Conservation (phyloP, 2,329 filamentous ascomycete species). For the Talaromyces atroroseus region DNA sequence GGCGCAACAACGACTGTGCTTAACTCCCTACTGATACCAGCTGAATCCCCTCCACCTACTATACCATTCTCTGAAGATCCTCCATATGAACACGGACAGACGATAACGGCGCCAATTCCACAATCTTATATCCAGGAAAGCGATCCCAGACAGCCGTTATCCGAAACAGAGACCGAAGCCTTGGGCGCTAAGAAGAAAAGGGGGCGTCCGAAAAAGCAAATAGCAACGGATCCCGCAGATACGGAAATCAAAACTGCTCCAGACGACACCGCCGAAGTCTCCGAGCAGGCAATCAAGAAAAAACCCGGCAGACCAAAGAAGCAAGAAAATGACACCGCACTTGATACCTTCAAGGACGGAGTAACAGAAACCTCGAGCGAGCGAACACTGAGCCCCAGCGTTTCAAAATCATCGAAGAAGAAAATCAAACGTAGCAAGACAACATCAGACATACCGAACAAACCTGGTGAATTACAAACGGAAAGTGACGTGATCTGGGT, state of each 20-base stretch:
- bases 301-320: constrained; percentile 8
- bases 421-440: constrained; percentile 43
- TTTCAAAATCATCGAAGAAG: constrained; percentile 32
- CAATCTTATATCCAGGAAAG: not conserved
- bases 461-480: constrained; percentile 24
- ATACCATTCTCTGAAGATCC: constrained; percentile 32
- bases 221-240: not conserved
- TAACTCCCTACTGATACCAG: constrained; percentile 21
- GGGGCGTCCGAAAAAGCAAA: constrained; percentile 27
- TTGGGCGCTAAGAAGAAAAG: constrained; percentile 22
- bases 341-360: not conserved
- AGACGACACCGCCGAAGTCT: not conserved
- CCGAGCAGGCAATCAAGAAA: constrained; percentile 1
- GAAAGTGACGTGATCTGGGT: constrained; percentile 41
- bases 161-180: constrained; percentile 17
- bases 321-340: constrained; percentile 1
- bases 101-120: not conserved
- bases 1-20: not conserved
- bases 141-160: constrained; percentile 25
- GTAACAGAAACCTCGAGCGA: not conserved
- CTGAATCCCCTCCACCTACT: constrained; percentile 36
- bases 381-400: not conserved
- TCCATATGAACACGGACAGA: constrained; percentile 15
- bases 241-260: not conserved
- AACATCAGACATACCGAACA: constrained; percentile 26